Evolutionary conservation across 805 yeast genomes (phyloP), one percentile per base, ranked within the genome.

Genomic region (Candida methanosorbosa): DNA sequence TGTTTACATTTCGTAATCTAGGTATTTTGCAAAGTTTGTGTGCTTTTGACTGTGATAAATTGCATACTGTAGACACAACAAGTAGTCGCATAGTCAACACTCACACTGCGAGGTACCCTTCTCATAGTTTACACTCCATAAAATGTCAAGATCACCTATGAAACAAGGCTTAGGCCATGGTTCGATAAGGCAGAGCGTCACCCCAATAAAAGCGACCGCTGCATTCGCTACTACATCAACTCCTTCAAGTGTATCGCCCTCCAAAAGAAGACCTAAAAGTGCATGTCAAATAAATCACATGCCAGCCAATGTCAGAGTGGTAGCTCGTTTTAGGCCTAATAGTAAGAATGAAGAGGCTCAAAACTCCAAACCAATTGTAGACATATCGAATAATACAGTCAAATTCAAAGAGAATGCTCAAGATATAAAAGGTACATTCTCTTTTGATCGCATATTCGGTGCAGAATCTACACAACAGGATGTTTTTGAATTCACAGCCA

Each of bases 271-370:
- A 14, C 18, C 28, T n/a, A 14, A 24, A 24, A 12, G 14, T 12
- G n/a, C 9, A 14, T 5, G 6, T 12, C 27, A 7, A 9, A 6
- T n/a, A 14, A 16, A 7, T 5, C 9, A 7, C 4, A 9, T 17
- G 5, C 18, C 32, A 7, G 19, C 57, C 34, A 65, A 69, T 42
- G 72, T 81, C 49, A 74, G 74, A 45, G 94, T 83, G 19, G 66
- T 83, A 15, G 85, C 83, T 18, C 63, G 94, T 34, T 75, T 83
- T 45, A 61, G 92, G 30, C 92, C 92, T 1, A 63, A 63, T 30
- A 66, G 57, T 33, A 55, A 49, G 3, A 18, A 33, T 3, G 82
- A 54, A 43, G 36, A 21, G 32, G 49, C 23, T 9, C 34, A 37
- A 24, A 45, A n/a, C 43, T 20, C 28, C 4, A 13, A n/a, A 5